A percentile compares a stretch with the other conserved stretches of the same genome.
Conservation (phyloP, 2,329 filamentous ascomycete genomes). For the Sphaerostilbella broomeana region DNA sequence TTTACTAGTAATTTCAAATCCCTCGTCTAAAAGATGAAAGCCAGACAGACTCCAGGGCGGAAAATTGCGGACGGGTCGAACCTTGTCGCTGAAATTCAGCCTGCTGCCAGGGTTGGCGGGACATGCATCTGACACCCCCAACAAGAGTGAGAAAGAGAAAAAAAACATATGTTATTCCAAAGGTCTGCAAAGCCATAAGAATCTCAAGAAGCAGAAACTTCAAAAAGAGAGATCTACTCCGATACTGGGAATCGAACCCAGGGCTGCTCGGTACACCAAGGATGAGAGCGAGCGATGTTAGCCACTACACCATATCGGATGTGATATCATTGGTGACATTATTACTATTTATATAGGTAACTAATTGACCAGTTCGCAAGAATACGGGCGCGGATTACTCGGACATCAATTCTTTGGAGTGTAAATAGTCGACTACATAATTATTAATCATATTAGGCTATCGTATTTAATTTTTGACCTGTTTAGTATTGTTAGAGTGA, state of each 20-base stretch:
- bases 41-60: too few species aligned
- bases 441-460: too few species aligned
- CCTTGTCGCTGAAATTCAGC: too few species aligned
- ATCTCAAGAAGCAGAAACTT: neutral
- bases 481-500: too few species aligned
- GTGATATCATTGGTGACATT: neutral
- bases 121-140: too few species aligned
- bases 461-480: too few species aligned
- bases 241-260: slow-evolving; percentile 17
- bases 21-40: too few species aligned
- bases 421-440: too few species aligned
- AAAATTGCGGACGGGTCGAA: too few species aligned
- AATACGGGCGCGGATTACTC: neutral
- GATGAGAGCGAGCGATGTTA: slow-evolving; percentile 28
- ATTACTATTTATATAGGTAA: neutral
- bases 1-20: too few species aligned
- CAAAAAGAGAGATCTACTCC: slow-evolving; percentile 5
- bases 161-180: neutral
- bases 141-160: neutral
- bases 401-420: too few species aligned
- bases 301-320: slow-evolving; percentile 32
- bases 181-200: neutral
- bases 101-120: too few species aligned
- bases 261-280: slow-evolving; percentile 13
- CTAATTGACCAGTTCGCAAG: neutral